Conservation (phyloP, 2,329 filamentous ascomycete genomes). For the Aspergillus proliferans region DNA sequence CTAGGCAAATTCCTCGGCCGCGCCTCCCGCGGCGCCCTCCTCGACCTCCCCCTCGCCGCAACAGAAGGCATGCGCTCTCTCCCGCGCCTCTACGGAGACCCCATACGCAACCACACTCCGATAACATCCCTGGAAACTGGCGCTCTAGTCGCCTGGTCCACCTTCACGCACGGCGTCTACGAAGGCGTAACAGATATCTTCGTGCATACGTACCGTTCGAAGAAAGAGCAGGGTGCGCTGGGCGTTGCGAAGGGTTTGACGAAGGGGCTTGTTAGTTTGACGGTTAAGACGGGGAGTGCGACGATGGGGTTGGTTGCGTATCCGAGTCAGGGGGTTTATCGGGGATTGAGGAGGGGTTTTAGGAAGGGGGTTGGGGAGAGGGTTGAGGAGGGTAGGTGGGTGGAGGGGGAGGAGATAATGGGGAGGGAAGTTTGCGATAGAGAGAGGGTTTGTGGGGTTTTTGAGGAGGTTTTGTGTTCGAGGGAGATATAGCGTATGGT, state of each 20-base stretch:
- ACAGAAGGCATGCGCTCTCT: slow-evolving; percentile 31
- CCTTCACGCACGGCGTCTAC: not conserved
- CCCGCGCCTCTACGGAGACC: slow-evolving; percentile 33
- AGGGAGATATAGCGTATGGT: not conserved
- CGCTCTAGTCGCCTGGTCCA: not conserved
- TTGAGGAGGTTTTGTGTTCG: not conserved
- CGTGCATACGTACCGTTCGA: not conserved
- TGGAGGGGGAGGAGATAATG: not conserved
- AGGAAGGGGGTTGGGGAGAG: not conserved
- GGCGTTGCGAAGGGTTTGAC: not conserved
- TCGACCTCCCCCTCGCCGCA: slow-evolving; percentile 33
- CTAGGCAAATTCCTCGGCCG: slow-evolving; percentile 20
- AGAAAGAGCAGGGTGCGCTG: not conserved
- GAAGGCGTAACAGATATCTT: not conserved
- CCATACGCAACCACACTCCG: not conserved
- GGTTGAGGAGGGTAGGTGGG: not conserved
- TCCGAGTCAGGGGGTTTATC: not conserved
- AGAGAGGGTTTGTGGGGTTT: not conserved
- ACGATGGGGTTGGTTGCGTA: not conserved
- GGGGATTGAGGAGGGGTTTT: not conserved
- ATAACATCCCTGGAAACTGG: not conserved
- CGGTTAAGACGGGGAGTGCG: not conserved
- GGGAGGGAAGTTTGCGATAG: not conserved
- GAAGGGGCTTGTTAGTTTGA: not conserved
- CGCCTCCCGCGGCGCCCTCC: slow-evolving; percentile 26